Evolutionary conservation across 768 basidiomycete genomes (phyloP).

Genomic region (Mycena latifolia): DNA sequence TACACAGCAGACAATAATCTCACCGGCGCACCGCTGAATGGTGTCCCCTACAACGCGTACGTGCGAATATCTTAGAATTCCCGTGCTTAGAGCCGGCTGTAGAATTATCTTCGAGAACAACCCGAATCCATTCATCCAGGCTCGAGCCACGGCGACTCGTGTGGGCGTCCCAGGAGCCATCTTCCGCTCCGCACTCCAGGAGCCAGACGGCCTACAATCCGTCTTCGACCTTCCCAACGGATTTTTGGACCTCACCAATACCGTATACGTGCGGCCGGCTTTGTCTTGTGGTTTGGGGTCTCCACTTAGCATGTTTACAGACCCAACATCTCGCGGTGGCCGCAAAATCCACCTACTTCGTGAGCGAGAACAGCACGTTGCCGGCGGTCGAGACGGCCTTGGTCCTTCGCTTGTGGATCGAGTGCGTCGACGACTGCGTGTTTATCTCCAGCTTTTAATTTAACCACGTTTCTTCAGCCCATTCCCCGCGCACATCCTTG

Average conservation of each 20-base stretch:
- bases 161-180: slow-evolving; percentile 74
- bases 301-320: slow-evolving; percentile 45
- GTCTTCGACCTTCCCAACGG: slow-evolving; percentile 63
- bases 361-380: slow-evolving; percentile 52
- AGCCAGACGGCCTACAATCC: slow-evolving; percentile 53
- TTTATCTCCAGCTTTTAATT: background rate
- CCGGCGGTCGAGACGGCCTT: slow-evolving; percentile 54
- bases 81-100: slow-evolving; percentile 3
- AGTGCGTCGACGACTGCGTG: slow-evolving; percentile 57
- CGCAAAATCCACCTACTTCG: slow-evolving; percentile 72
- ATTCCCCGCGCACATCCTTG: slow-evolving; percentile 64
- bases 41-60: slow-evolving; percentile 29
- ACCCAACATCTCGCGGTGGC: slow-evolving; percentile 69
- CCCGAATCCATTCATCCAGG: slow-evolving; percentile 60
- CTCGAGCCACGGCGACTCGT: slow-evolving; percentile 61
- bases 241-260: slow-evolving; percentile 64
- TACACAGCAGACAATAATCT: slow-evolving; percentile 27
- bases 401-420: slow-evolving; percentile 65
- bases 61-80: background rate
- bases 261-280: slow-evolving; percentile 69
- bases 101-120: slow-evolving; percentile 59
- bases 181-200: slow-evolving; percentile 62
- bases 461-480: slow-evolving; percentile 50
- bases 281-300: slow-evolving; percentile 23
- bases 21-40: slow-evolving; percentile 25